Evolutionary conservation across 768 basidiomycete genomes (phyloP).

Genomic region (Nidularia pulvinata): DNA sequence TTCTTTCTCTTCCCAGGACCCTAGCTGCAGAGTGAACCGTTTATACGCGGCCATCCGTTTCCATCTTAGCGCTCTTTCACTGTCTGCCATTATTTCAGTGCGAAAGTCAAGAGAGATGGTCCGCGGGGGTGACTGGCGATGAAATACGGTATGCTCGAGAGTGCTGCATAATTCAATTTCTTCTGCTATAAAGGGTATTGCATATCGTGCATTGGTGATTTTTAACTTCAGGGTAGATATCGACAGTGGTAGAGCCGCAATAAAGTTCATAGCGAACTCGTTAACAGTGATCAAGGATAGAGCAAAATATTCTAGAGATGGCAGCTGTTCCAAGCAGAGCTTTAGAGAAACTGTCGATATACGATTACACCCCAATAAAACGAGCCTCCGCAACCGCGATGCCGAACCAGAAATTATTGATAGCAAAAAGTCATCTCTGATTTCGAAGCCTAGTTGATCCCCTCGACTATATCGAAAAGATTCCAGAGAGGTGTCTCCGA

Average conservation of each 20-base stretch:
- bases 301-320: constrained; percentile 28
- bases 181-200: constrained; percentile 20
- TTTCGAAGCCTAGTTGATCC: constrained; percentile 29
- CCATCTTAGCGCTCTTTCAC: not conserved
- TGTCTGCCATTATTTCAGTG: not conserved
- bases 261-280: constrained; percentile 26
- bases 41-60: too few species aligned
- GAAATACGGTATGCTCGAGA: constrained; percentile 16
- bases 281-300: constrained; percentile 29
- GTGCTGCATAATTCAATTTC: constrained; percentile 25
- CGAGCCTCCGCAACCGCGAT: constrained; percentile 21
- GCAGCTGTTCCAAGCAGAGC: constrained; percentile 20
- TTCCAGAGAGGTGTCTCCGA: constrained; percentile 23
- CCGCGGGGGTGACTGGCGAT: not conserved
- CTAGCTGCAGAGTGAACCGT: not conserved
- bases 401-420: constrained; percentile 19
- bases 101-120: not conserved
- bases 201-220: constrained; percentile 30
- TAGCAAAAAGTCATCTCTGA: constrained; percentile 27
- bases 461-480: constrained; percentile 31
- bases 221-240: constrained; percentile 30
- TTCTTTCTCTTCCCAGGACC: not conserved
- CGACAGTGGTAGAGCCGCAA: constrained; percentile 21
- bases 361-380: constrained; percentile 29
- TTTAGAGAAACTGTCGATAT: constrained; percentile 24